These are phyloP conservation scores for Thalassiosira ordinaria DNA, from an alignment of 352 stramenopile genomes.

Conservation along the genomic window DNA sequence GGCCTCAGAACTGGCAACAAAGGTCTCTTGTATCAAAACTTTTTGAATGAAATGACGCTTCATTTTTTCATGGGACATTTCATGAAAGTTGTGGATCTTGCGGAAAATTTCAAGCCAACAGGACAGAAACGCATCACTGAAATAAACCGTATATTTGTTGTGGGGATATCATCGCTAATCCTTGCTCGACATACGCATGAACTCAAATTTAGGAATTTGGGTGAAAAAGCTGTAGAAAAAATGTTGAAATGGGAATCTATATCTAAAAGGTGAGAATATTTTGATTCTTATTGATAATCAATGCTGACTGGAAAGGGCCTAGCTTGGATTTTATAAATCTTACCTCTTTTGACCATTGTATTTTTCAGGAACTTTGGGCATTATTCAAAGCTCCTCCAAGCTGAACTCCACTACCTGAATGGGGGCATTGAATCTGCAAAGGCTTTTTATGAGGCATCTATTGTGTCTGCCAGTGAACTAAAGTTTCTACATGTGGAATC, in stretches of 20 bases:
- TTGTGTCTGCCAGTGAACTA: conserved; percentile 32
- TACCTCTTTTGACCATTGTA: too few relatives aligned
- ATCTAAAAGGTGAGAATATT: too few relatives aligned
- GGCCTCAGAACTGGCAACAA: not conserved
- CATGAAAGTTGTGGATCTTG: not conserved
- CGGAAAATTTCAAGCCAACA: not conserved
- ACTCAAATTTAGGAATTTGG: not conserved
- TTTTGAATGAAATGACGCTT: not conserved
- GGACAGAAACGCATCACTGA: not conserved
- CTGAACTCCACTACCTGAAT: conserved; percentile 38
- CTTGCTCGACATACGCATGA: conserved; percentile 3
- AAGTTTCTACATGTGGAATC: conserved; percentile 42
- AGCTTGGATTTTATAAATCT: too few relatives aligned
- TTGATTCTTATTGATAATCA: too few relatives aligned
- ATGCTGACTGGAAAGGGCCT: too few relatives aligned
- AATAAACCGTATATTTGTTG: not conserved
- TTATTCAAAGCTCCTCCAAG: conserved; percentile 23
- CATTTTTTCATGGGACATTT: not conserved
- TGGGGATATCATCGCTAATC: not conserved
- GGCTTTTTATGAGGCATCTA: conserved; percentile 19
- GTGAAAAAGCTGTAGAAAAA: conserved; percentile 5
- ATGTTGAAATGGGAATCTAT: not conserved
- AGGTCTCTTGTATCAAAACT: not conserved
- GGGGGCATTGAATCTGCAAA: conserved; percentile 17
- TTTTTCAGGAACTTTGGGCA: conserved; percentile 41